Base-by-base conservation (phyloP, 805 yeast species). In the Yarrowia sp. region DNA sequence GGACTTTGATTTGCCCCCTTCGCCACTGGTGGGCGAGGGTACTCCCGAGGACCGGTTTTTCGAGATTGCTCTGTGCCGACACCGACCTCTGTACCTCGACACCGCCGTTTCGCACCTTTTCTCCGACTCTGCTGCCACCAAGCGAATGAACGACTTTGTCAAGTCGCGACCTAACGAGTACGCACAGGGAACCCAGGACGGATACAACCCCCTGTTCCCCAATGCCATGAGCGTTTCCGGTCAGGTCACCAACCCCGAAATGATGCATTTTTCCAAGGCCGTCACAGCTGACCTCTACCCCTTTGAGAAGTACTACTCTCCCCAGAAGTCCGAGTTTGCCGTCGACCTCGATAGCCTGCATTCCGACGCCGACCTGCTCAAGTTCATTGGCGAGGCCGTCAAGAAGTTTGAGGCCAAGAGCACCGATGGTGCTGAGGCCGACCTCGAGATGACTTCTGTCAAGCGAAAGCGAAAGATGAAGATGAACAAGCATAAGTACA, bases 401-500 rank as follows among this genome's bases (percentile, higher is more conserved):
- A 31, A 55, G 47, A 55, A 39, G 22, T 51, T 33, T 24, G 58
- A 51, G 58, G 58, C 58, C 58, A 51, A 51, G 42, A 18, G 24
- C 32, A 16, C 42, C 5, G 42, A 32, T n/a, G n/a, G n/a, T n/a
- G n/a, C n/a, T n/a, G n/a, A n/a, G 7, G 55, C 51, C 6, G 62
- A 25, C 7, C 27, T 65, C 49, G 58, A 61, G 31, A 67, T 66
- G 22, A 75, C 78, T 19, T 70, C 75, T 49, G 80, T 77, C 36
- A 71, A 71, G 66, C 72, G 80, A 55, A 77, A 77, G 71, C 85
- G 99, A 78, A 84, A 89, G 76, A 84, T 89, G 74, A 93, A 91
- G 81, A 94, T 94, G 97, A 94, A 93, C 84, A 90, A 92, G 73
- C 99, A 94, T 77, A 94, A 94, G 80, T 81, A 90, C 74, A 88